Conservation (phyloP, 2,329 filamentous ascomycete species). For the Fusarium euwallaceae region DNA sequence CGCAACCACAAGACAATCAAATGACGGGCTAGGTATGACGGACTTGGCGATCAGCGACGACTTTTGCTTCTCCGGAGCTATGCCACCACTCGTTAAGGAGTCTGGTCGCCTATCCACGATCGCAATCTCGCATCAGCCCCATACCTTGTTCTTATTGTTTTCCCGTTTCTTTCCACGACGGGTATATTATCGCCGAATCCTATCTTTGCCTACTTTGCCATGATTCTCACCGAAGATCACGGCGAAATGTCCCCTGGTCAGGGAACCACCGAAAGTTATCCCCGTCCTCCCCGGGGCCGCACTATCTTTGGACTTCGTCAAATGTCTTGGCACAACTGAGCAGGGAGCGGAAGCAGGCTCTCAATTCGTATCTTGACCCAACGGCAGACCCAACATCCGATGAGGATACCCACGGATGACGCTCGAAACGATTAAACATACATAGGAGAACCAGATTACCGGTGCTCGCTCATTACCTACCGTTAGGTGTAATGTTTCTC, state of each 20-base stretch:
- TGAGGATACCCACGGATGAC: neutral
- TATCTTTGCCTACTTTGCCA: conserved; percentile 8
- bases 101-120: conserved; percentile 20
- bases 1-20: conserved; percentile 10
- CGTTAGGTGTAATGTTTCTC: conserved; percentile 6
- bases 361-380: conserved; percentile 10
- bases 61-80: conserved; percentile 9
- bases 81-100: conserved; percentile 28
- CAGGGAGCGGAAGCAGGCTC: conserved; percentile 19
- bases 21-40: neutral
- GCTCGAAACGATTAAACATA: neutral
- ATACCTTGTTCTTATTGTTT: conserved; percentile 9
- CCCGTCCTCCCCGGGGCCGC: conserved; percentile 1
- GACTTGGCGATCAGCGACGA: neutral
- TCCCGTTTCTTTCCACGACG: conserved; percentile 9
- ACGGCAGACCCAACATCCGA: neutral
- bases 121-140: conserved; percentile 34
- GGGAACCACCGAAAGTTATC: conserved; percentile 11
- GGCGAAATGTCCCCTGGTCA: conserved; percentile 3
- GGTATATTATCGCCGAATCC: conserved; percentile 5
- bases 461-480: conserved; percentile 11
- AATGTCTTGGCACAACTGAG: conserved; percentile 33
- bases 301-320: conserved; percentile 28
- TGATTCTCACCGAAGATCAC: neutral
- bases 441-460: neutral